Evolutionary conservation across 148 eudicot genomes (phyloP), one percentile per base, ranked within the genome.

Genomic region (Persicaria maculosa): DNA sequence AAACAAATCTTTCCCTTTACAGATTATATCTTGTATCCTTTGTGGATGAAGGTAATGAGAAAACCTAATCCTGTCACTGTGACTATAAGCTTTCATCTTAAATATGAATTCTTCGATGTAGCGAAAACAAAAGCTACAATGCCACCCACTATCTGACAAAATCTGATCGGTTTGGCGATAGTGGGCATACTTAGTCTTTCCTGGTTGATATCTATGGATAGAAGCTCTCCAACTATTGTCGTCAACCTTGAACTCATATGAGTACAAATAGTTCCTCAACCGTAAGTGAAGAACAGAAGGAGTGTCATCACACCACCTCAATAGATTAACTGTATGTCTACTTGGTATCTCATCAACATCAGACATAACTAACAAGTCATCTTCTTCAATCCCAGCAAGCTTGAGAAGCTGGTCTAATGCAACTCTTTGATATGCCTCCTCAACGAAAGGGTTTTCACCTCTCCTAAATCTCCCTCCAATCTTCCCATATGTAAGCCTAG

Each of bases 51-150:
- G 54, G 43, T 71, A 71, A 47, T 48, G 50, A 45, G 73, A 71
- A 20, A 71, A 71, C 52, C 73, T 20, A 71, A 71, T 52, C 40
- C 73, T 71, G 54, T 71, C 73, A 71, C 53, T 71, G n/a, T 71
- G 73, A 71, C 73, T 71, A 44, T 71, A 71, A 47, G 73, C 73
- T 71, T 71, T 71, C 73, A 71, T 71, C 73, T 71, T 71, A 46
- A 71, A 71, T 48, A 71, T 48, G n/a, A 71, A 71, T 44, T 71
- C 73, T 48, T 71, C 73, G 17, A 71, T 71, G 31, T 46, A 45
- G 25, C 73, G 50, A n/a, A 71, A 71, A 71, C 73, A 71, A 48
- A 71, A 71, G 36, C 73, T 71, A 71, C 73, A 71, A 71, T 71
- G 73, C 73, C 73, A 71, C 5, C 73, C 73, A 8, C 53, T 45